Base-by-base conservation (phyloP, 208 protist species). In the Leishmania tarentolae region DNA sequence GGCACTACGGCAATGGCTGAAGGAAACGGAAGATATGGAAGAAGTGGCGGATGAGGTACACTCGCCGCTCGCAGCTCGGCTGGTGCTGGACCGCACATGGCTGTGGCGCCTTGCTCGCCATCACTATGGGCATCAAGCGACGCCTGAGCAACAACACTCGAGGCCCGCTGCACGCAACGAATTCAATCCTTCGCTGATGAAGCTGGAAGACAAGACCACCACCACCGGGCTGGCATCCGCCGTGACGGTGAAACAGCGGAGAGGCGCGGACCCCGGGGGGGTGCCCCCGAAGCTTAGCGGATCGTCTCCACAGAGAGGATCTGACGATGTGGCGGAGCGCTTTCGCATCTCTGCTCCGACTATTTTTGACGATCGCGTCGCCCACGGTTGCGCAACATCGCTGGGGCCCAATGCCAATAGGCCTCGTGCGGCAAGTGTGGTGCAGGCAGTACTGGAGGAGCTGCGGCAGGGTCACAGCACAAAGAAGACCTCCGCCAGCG, bases 11-110 rank as follows among this genome's bases (percentile, higher is more conserved):
- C 72, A 66, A 53, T 86, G 82, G 77, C 47, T 79, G 35, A 65
- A 71, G 46, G 76, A 76, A 7, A 84, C 66, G 13, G 86, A 88
- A 46, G 79, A 75, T 47, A 52, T 80, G 52, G 86, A 71, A 6
- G 86, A 81, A 57, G 72, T 85, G 47, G 6, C 72, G 31, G 83
- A 84, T 21, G 66, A 72, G 44, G 80, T 80, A 24, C 52, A 44
- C 19, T 89, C 86, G 0, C 86, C 86, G 9, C 80, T 89, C 11
- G 56, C 78, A 42, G 77, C 83, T 19, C 70, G 74, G 40, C 80
- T 89, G 46, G 52, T 59, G 46, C 37, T 89, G 37, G 80, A 89
- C 52, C 31, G 80, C 3, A 69, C 65, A 40, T 75, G 65, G 79
- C 76, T 87, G 31, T 81, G 80, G 47, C 31, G 52, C 11, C 56